Evolutionary conservation across 306 rosid species (phyloP).

Genomic region (Lathyrus aphaca): DNA sequence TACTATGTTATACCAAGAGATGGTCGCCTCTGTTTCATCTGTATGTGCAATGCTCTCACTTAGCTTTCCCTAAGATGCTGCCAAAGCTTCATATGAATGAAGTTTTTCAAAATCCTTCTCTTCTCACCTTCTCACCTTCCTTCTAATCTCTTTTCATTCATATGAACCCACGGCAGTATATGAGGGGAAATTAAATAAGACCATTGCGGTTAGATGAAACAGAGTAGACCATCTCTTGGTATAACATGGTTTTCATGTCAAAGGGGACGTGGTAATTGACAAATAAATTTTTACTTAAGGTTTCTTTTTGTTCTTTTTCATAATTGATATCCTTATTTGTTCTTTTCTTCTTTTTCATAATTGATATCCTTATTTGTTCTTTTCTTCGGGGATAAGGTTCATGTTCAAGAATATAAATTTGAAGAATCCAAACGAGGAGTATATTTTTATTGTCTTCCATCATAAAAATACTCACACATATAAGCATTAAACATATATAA

Average conservation of each 20-base stretch:
- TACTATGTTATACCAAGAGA: slow-evolving; percentile 80
- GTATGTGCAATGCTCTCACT: slow-evolving; percentile 32
- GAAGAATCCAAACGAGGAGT: slow-evolving; percentile 64
- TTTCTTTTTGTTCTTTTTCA: slow-evolving; percentile 18
- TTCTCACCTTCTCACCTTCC: too few species aligned
- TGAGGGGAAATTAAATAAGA: slow-evolving; percentile 50
- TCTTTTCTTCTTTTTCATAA: slow-evolving; percentile 33
- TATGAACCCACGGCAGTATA: slow-evolving; percentile 54
- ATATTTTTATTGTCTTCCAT: slow-evolving; percentile 62
- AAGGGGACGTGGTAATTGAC: slow-evolving; percentile 84
- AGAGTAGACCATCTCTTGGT: slow-evolving; percentile 78
- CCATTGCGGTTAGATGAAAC: slow-evolving; percentile 52
- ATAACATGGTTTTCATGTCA: slow-evolving; percentile 75
- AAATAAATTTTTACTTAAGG: slow-evolving; percentile 13
- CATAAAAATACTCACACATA: slow-evolving; percentile 64
- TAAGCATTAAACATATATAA: slow-evolving; percentile 50
- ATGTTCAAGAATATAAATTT: slow-evolving; percentile 65
- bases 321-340: slow-evolving; percentile 31
- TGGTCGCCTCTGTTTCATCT: slow-evolving; percentile 64
- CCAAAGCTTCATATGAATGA: slow-evolving; percentile 41
- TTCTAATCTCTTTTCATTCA: background rate
- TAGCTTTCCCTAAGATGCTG: slow-evolving; percentile 47
- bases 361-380: slow-evolving; percentile 34
- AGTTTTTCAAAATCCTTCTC: background rate
- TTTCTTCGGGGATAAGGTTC: slow-evolving; percentile 68